Percentiles rank a stretch among this genome's conserved stretches.
phyloP scores from a whole-genome alignment of 2,329 filamentous ascomycete species.

The Fusarium mundagurra region DNA sequence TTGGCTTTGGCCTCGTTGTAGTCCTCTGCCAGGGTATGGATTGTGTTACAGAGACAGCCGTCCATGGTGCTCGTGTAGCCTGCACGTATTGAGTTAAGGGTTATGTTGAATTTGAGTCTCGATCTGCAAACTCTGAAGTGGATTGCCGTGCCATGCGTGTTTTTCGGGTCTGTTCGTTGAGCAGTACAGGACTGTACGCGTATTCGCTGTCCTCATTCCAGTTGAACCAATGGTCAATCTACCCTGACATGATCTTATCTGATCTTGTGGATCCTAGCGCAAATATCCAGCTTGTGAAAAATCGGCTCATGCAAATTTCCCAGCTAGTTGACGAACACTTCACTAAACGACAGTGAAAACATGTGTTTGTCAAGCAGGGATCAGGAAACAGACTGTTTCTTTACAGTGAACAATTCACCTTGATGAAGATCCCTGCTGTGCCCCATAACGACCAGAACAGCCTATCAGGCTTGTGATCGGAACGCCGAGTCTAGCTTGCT shows the following conservation, averaged over 20 bases:
- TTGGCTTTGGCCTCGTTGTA: neutral
- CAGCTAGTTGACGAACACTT: neutral
- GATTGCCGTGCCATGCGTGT: neutral
- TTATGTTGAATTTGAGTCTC: neutral
- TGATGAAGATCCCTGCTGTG: fast-evolving
- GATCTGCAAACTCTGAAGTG: too few relatives aligned
- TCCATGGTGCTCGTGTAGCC: too few relatives aligned
- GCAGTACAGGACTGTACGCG: neutral
- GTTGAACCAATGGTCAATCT: neutral
- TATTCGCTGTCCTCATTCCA: neutral
- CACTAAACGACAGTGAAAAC: neutral
- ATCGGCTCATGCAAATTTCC: neutral
- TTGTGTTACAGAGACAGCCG: neutral
- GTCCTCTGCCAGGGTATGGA: neutral
- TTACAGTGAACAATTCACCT: neutral
- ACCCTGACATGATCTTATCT: neutral
- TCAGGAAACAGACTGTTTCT: neutral
- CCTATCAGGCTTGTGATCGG: neutral
- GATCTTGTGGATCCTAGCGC: neutral
- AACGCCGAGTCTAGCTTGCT: neutral
- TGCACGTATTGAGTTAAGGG: fast-evolving
- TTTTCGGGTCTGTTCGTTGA: too few relatives aligned
- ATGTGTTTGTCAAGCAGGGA: neutral
- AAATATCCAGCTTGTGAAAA: neutral
- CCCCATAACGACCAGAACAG: fast-evolving